Conservation (phyloP, 148 eudicot species). For the Polygonum aviculare region DNA sequence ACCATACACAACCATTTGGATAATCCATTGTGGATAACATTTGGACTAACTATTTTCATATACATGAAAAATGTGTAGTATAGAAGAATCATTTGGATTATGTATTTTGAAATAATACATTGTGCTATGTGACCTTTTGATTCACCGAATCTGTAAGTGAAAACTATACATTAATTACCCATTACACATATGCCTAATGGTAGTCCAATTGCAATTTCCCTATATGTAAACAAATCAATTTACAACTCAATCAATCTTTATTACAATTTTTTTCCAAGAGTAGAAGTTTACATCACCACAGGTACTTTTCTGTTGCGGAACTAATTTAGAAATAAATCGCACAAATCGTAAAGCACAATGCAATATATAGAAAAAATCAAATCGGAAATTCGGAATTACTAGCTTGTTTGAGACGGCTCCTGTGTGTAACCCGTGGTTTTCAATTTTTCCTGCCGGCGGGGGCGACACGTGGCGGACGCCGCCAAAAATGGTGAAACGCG, state of each 20-base stretch:
- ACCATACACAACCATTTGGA: not conserved
- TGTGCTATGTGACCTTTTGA: not conserved
- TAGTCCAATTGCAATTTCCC: too few relatives aligned
- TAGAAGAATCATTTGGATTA: too few relatives aligned
- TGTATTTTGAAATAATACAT: too few relatives aligned
- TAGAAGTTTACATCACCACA: not conserved
- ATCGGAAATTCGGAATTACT: not conserved
- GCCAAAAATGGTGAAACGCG: constrained; percentile 6
- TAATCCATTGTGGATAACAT: not conserved
- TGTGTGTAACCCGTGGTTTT: not conserved
- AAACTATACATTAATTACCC: too few relatives aligned
- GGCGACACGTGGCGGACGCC: not conserved
- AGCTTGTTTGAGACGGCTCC: not conserved
- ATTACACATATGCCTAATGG: too few relatives aligned
- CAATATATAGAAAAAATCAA: too few relatives aligned
- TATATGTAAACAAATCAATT: too few relatives aligned
- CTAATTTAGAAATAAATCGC: not conserved
- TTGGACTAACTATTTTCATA: too few relatives aligned
- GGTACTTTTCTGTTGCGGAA: not conserved
- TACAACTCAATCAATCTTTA: too few relatives aligned
- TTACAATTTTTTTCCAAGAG: too few relatives aligned
- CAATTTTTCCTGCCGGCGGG: not conserved
- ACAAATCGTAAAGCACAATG: not conserved
- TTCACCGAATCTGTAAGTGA: not conserved
- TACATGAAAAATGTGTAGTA: too few relatives aligned